Base-by-base conservation (phyloP, 345 rosid species). In the Salix udensis region DNA sequence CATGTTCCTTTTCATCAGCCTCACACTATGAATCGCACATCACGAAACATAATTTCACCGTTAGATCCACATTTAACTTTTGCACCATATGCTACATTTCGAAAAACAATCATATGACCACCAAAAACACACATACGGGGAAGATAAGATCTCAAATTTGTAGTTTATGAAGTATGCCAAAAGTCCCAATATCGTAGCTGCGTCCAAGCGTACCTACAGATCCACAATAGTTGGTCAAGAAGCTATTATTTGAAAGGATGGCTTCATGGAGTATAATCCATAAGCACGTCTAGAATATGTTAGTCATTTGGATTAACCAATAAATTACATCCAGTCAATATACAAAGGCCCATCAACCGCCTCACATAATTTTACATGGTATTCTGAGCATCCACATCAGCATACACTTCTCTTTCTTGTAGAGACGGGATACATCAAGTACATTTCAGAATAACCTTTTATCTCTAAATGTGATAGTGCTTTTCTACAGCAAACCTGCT, bases 191-290 rank as follows among this genome's bases (percentile, higher is more conserved):
- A 90, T 79, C 71, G 95, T 85, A 65, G 98, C 93, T 10, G 79
- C 84, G 83, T 95, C 98, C 82, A 95, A 78, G 75, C 98, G 97
- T 58, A 92, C 96, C 98, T 95, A 74, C 88, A 84, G 78, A 80
- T 77, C 76, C 15, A 55, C 48, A 72, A 64, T 50, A 73, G 44
- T 68, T 62, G 31, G 55, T 81, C 74, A 75, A 68, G 46, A 42
- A 42, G 46, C 46, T 42, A 42, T 42, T 11, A 42, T 42, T 42
- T 42, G 46, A 42, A 42, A 42, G 46, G 4, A 42, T 42, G 44
- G 46, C 28, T 21, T 15, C 64, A n/a, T 61, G 28, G 23, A 42
- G 23, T 19, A 8, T 9, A 61, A 61, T 61, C 65, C 65, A n/a
- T 21, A 7, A 61, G 28, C 12, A n/a, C 13, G 9, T n/a, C 65